Conservation (phyloP, 2,329 filamentous ascomycete genomes). For the Penicillium sp. region DNA sequence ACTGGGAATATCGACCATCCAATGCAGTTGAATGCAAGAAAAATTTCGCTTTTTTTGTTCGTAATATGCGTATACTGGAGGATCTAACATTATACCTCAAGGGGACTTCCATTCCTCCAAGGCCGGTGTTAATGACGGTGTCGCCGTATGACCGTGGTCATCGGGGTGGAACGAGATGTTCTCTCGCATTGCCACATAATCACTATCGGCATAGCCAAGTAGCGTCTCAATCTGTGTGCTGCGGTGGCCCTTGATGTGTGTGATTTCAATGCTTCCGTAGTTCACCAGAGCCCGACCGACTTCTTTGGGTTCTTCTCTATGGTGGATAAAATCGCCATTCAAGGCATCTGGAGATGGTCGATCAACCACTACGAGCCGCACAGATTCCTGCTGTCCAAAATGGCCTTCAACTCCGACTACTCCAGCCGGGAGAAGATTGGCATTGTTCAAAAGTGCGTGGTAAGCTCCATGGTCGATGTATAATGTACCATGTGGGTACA, state of each 20-base stretch:
- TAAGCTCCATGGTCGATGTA: slow-evolving; percentile 93
- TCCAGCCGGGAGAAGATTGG: slow-evolving; percentile 85
- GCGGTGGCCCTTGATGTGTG: slow-evolving; percentile 77
- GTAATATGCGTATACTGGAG: background rate
- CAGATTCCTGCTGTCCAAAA: slow-evolving; percentile 91
- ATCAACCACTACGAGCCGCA: slow-evolving; percentile 78
- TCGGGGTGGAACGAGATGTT: slow-evolving; percentile 67
- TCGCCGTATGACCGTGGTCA: slow-evolving; percentile 19
- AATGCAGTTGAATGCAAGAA: slow-evolving; percentile 2
- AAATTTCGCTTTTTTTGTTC: slow-evolving; percentile 2
- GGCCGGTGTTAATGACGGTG: slow-evolving; percentile 27
- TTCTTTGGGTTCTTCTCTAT: slow-evolving; percentile 57
- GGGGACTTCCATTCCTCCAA: slow-evolving; percentile 25
- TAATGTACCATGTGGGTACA: slow-evolving; percentile 83
- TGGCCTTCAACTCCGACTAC: slow-evolving; percentile 83
- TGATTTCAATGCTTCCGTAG: slow-evolving; percentile 83
- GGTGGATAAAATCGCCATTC: slow-evolving; percentile 42
- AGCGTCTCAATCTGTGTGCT: slow-evolving; percentile 77
- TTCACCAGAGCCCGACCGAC: slow-evolving; percentile 89
- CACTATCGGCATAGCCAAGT: slow-evolving; percentile 88
- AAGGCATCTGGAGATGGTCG: slow-evolving; percentile 47
- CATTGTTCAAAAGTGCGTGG: slow-evolving; percentile 75
- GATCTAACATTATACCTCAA: slow-evolving; percentile 3
- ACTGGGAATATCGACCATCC: background rate
- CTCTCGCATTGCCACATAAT: slow-evolving; percentile 87